phyloP scores from a whole-genome alignment of 2,329 filamentous ascomycete species.

The Beauveria varroae region DNA sequence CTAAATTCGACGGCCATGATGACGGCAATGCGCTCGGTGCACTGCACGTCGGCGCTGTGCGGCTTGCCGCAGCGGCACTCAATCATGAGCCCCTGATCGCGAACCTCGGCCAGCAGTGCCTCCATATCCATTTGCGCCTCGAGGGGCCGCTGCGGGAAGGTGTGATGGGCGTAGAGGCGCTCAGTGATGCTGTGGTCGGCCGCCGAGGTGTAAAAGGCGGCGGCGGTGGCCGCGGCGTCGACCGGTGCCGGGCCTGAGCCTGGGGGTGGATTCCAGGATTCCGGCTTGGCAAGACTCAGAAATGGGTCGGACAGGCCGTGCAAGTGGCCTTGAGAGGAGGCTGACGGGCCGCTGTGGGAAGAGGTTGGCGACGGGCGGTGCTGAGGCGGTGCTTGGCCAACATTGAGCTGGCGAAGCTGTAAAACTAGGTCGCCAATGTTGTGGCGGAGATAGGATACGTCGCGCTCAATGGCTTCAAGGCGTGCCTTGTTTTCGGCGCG shows the following conservation, averaged over 20 bases:
- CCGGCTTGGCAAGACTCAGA: neutral
- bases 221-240: neutral
- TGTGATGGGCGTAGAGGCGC: neutral
- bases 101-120: neutral
- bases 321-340: neutral
- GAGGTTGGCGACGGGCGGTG: neutral
- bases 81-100: constrained; percentile 9
- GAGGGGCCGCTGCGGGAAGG: neutral
- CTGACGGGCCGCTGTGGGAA: neutral
- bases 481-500: constrained; percentile 19
- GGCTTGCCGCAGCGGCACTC: constrained; percentile 21
- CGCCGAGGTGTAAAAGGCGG: neutral
- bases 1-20: constrained; percentile 20
- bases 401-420: constrained; percentile 13
- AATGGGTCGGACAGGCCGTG: neutral
- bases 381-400: neutral
- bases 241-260: constrained; percentile 7
- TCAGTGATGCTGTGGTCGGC: neutral
- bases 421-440: constrained; percentile 16
- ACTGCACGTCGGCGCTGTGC: constrained; percentile 18
- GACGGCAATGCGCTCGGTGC: constrained; percentile 19
- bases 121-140: constrained; percentile 1
- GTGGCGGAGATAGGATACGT: constrained; percentile 18
- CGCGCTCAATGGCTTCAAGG: constrained; percentile 20
- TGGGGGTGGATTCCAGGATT: neutral